Conservation (phyloP, 2,329 filamentous ascomycete species). For the Aspergillus puulaauensis region DNA sequence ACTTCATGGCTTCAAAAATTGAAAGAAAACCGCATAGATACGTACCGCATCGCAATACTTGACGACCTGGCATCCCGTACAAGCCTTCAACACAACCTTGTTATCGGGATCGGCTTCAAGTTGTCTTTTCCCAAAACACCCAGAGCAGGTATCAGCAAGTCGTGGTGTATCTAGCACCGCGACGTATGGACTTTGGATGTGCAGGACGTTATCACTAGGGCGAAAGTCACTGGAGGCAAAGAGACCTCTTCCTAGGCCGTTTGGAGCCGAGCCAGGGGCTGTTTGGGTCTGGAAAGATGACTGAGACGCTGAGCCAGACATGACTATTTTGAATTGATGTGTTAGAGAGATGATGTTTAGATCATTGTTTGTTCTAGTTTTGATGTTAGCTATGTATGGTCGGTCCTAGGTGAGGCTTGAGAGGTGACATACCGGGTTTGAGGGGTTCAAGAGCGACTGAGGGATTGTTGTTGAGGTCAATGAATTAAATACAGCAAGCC, state of each 20-base stretch:
- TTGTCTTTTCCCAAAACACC: constrained; percentile 51
- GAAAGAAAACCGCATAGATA: not conserved
- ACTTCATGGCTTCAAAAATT: not conserved
- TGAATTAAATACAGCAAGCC: too few species aligned
- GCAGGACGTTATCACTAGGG: constrained; percentile 50
- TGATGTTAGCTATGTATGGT: too few species aligned
- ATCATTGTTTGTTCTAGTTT: not conserved
- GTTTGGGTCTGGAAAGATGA: constrained; percentile 21
- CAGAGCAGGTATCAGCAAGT: constrained; percentile 57
- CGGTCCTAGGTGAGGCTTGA: too few species aligned
- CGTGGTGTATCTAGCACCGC: constrained; percentile 54
- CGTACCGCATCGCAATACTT: constrained; percentile 61
- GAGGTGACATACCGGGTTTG: too few species aligned
- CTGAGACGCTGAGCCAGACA: not conserved
- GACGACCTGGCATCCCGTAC: constrained; percentile 58
- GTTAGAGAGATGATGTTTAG: not conserved
- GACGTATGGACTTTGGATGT: constrained; percentile 53
- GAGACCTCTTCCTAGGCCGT: constrained; percentile 52
- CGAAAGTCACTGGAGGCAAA: constrained; percentile 53
- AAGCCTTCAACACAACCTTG: constrained; percentile 47
- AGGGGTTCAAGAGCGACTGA: too few species aligned
- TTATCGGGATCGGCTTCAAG: constrained; percentile 17
- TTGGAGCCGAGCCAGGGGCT: constrained; percentile 21
- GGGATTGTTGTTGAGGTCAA: too few species aligned
- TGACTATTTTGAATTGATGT: not conserved